Evolutionary conservation across 176 grass and related monocot species (phyloP).

Genomic region (Coix lacrymajobi): DNA sequence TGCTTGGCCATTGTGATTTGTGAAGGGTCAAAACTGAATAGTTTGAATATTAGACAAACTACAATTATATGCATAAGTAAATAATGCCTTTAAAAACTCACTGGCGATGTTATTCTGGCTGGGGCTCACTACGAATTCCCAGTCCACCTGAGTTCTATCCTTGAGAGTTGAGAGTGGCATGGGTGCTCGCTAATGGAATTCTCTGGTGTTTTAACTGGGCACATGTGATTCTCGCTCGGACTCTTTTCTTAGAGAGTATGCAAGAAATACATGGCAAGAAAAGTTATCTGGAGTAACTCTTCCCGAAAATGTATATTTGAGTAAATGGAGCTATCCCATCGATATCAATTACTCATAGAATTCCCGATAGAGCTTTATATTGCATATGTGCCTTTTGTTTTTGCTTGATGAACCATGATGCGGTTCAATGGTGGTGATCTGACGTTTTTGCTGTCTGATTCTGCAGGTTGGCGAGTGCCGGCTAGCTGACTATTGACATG

Average conservation of each 20-base stretch:
- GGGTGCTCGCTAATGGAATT: neutral
- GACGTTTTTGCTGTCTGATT: constrained; percentile 7
- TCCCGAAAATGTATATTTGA: neutral
- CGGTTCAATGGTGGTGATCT: neutral
- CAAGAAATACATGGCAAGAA: neutral
- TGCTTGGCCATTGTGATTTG: neutral
- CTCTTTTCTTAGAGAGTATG: neutral
- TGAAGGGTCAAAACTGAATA: neutral
- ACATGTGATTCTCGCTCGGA: neutral
- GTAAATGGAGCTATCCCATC: neutral
- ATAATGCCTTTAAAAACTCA: neutral
- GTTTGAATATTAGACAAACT: neutral
- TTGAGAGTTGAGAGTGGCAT: neutral
- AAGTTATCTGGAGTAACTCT: neutral
- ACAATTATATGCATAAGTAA: neutral
- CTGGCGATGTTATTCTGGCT: neutral
- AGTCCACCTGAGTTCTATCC: neutral
- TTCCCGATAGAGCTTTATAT: neutral
- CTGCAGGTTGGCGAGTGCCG: constrained; percentile 44
- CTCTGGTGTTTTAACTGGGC: neutral
- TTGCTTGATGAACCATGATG: neutral
- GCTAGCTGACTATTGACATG: constrained; percentile 35
- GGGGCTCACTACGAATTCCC: neutral
- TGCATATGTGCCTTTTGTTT: neutral
- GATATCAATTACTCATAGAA: neutral